Percentiles rank a stretch among this genome's conserved stretches.
Evolutionary conservation across 2,329 filamentous ascomycete species (phyloP).

Genomic region (Aureobasidium sp.): DNA sequence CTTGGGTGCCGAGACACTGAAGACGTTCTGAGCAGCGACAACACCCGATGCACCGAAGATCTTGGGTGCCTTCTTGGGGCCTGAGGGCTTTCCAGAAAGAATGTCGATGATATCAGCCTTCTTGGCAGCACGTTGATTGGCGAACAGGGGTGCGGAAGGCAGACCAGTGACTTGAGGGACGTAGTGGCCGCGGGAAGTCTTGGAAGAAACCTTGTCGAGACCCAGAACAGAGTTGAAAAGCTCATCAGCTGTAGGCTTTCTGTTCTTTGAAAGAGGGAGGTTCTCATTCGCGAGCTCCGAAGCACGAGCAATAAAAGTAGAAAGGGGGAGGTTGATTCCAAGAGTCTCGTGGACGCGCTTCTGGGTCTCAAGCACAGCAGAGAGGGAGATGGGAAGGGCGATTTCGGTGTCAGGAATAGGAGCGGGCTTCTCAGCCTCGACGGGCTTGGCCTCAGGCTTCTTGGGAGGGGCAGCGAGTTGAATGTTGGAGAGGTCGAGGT

Average conservation of each 20-base stretch:
- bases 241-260: constrained; percentile 66
- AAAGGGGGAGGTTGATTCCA: constrained; percentile 73
- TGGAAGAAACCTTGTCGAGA: constrained; percentile 43
- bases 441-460: constrained; percentile 41
- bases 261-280: constrained; percentile 60
- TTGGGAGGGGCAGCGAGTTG: constrained; percentile 57
- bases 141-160: constrained; percentile 35
- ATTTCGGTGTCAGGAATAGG: constrained; percentile 50
- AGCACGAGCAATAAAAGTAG: constrained; percentile 79
- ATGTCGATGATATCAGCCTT: constrained; percentile 78
- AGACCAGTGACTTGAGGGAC: constrained; percentile 63
- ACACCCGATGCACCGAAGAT: constrained; percentile 25
- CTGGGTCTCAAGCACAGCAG: constrained; percentile 72
- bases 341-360: constrained; percentile 69
- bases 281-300: constrained; percentile 82
- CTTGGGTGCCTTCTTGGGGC: constrained; percentile 26
- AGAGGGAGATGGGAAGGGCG: constrained; percentile 69
- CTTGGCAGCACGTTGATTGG: constrained; percentile 28
- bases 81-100: constrained; percentile 44
- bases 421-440: constrained; percentile 35
- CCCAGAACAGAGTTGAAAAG: constrained; percentile 87
- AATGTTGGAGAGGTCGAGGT: constrained; percentile 93
- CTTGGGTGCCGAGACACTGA: constrained; percentile 71
- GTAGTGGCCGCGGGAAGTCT: constrained; percentile 55
- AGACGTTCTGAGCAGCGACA: constrained; percentile 59